Evolutionary conservation across 306 rosid species (phyloP), one percentile per base, ranked within the genome.

Genomic region (Sicyos baderoa): DNA sequence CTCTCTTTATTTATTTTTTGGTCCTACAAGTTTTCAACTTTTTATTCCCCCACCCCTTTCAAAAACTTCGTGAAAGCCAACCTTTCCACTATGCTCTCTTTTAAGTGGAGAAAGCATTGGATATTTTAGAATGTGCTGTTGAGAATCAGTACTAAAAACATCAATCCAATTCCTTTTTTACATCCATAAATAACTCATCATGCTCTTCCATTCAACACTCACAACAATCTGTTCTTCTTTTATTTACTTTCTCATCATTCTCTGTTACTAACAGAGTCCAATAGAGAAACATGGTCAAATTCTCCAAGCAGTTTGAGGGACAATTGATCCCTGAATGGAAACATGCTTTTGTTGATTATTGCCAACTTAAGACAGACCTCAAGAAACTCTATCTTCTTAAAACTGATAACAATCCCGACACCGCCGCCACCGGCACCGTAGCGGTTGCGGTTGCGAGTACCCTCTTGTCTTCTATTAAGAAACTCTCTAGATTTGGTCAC

Each of bases 281-380:
- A 42, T 4, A 5, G 23, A 45, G 7, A 68, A 65, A 6, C 69
- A 94, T 94, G 99, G 97, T 90, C 78, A 94, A 90, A 77, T 94
- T 94, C 75, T 85, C 95, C n/a, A 88, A 84, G 84, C 97, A 94
- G 48, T 94, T 94, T 76, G 97, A 94, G 40, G 91, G 84, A 35
- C 99, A 94, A 72, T 80, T 90, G 58, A 84, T 94, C 62, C 99
- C 99, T 23, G 99, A 94, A 86, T 94, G 99, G 99, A 94, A 90
- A 80, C 95, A 94, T 16, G 97, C 96, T 62, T 94, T 85, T 78
- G 97, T 94, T 14, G 97, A 94, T 83, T 94, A 94, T 63, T 76
- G 91, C 84, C 77, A 82, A 84, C 96, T 94, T 54, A 90, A 94
- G 78, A 94, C 86, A 65, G 90, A 83, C 75, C 81, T 94, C 79